Base-by-base conservation (phyloP, 768 basidiomycete genomes). In the Suillus subaureus region DNA sequence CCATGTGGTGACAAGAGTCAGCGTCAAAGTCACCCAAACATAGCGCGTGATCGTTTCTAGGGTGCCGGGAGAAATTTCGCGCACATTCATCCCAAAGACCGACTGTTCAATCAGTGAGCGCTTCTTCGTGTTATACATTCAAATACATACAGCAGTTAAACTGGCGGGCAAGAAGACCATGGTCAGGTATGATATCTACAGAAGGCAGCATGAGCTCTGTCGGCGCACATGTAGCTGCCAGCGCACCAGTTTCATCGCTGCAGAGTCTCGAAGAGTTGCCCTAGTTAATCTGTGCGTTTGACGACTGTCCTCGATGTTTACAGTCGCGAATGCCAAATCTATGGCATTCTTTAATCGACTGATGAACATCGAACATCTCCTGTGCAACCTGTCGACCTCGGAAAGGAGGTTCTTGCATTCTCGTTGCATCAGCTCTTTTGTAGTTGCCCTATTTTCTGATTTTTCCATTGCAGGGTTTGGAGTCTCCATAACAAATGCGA, bases 141-240 rank as follows among this genome's bases (percentile, higher is more conserved):
- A 8, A 16, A 12, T 1, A 72, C 74, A 63, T 63, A 76, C 76
- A 6, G 75, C 68, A 51, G 73, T 72, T 63, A 87, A 87, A 13
- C 80, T 82, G 5, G 85, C 82, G 1, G 88, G 87, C 31, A 89
- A 75, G 74, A 88, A 89, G 43, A 87, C 71, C 85, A 88, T 86
- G 0, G 86, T 87, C 11, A 89, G 73, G 64, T 86, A 87, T 0
- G 85, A 81, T 35, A 88, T 82, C 72, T 86, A 79, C 65, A 54
- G 18, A 40, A 28, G 6, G 11, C 4, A 16, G 11, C 4, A 16
- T 62, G 8, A 52, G 23, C 12, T 39, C n/a, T 35, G 8, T 21
- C 16, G 9, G 37, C 68, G 1, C 67, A 63, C 11, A 42, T 54
- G 28, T 11, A 18, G 42, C 33, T 23, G n/a, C 21, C 35, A 23